These are phyloP conservation scores for Leccinum subgranulosum DNA, from an alignment of 768 basidiomycete genomes.

Conservation along the genomic window DNA sequence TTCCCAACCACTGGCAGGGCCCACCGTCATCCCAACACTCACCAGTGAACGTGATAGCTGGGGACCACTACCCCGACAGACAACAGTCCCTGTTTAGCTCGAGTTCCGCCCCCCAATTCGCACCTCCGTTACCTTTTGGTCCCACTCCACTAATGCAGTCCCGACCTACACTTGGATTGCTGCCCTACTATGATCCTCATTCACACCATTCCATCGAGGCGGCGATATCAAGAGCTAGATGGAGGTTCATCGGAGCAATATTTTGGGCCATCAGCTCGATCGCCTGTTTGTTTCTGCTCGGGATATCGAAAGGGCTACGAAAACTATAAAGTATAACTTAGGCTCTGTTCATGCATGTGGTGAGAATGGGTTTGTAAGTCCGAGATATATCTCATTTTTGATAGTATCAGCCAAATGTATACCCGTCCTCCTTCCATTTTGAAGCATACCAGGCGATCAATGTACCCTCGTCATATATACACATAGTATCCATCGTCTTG, in stretches of 20 bases:
- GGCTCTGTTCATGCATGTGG: background rate
- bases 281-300: slow-evolving; percentile 26
- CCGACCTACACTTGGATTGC: slow-evolving; percentile 31
- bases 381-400: background rate
- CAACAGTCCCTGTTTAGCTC: slow-evolving; percentile 18
- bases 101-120: slow-evolving; percentile 11
- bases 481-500: background rate
- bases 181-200: slow-evolving; percentile 44
- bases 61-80: slow-evolving; percentile 9
- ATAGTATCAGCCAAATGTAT: background rate
- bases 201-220: slow-evolving; percentile 37
- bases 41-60: slow-evolving; percentile 9
- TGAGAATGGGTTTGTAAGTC: background rate
- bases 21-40: slow-evolving; percentile 19
- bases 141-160: slow-evolving; percentile 41
- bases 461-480: background rate
- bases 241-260: slow-evolving; percentile 43
- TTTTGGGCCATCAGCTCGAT: slow-evolving; percentile 38
- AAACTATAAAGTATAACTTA: background rate
- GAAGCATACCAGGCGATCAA: background rate
- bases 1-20: slow-evolving; percentile 10
- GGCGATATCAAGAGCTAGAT: slow-evolving; percentile 38
- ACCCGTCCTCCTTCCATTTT: background rate
- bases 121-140: slow-evolving; percentile 27
- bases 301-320: slow-evolving; percentile 17